Base-by-base conservation (phyloP, 176 grass and related monocot genomes). In the Bonia amplexicaulis region DNA sequence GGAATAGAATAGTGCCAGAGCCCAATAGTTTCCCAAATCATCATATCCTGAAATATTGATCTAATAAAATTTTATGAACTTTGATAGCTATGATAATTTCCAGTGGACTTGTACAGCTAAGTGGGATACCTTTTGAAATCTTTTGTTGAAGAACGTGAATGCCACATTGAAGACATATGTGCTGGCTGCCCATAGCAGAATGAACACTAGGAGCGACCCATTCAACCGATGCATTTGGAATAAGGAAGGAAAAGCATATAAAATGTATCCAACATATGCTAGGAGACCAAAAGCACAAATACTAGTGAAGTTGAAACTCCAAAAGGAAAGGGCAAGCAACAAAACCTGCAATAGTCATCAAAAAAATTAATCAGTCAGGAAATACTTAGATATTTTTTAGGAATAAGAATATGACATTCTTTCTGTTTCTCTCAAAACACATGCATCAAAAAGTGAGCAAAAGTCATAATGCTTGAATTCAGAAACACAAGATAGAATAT, bases 1-100 rank as follows among this genome's bases (percentile, higher is more conserved):
- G 96, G 96, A 84, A 98, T 92, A 75, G 96, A 91, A 87, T 98
- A 98, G 80, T 98, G 96, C 96, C 96, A 98, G 52, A 98, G 80
- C 40, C 96, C 96, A 90, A 98, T 92, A 77, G 96, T 98, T 82
- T 98, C 96, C 95, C 96, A 98, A 80, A 98, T 88, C 87, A 93
- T 80, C 91, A 95, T 98, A 91, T 98, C 96, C 96, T 98, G 87
- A 71, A 91, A 82, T 53, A 73, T 85, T 83, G 15, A 81, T 52
- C 40, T 54, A 71, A 85, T 81, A 60, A 60, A 71, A 12, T 59
- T 42, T 57, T n/a, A 61, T 86, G 58, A 85, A 80, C 71, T 57
- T 79, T 55, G 73, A 49, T 62, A 73, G 47, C 71, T 45, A 52
- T 63, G 66, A 45, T 37, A 57, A 81, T 29, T 75, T 55, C 67